Evolutionary conservation across 768 basidiomycete species (phyloP), one percentile per base, ranked within the genome.

Genomic region (Termitomyces sp.): DNA sequence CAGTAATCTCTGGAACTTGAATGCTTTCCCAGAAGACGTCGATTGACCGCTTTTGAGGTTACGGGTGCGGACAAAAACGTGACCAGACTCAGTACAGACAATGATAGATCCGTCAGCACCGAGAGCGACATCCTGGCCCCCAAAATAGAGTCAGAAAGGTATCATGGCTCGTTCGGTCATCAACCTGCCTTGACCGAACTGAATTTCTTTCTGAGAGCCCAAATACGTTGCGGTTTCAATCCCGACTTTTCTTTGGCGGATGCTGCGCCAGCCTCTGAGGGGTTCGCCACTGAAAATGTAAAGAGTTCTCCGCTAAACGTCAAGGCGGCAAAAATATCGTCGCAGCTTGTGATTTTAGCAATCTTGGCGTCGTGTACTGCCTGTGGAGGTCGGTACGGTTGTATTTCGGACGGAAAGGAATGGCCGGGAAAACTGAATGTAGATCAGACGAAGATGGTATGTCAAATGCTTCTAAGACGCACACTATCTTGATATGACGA

Each of bases 81-180:
- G 95, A 0, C 96, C 96, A 4, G 96, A 95, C 62, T 90, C 86
- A 1, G 96, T 98, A 73, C 93, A 97, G 49, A 98, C 81, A 68
- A 97, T 88, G 67, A 97, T 83, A 16, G 89, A 84, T 4, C 95
- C 93, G 63, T 97, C 94, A 1, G 86, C 77, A 20, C 93, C 93
- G 14, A 98, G 77, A 0, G 93, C 94, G 9, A 96, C 89, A 65
- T 98, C 96, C 87, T 89, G 64, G 61, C 36, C 35, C 20, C 20
- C 41, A 43, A 18, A 44, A 56, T 58, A 48, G 44, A 43, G 35
- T 52, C 18, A 56, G 50, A 40, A 44, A 41, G 12, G 26, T 13
- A 56, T 10, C 14, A 59, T 43, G 56, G 36, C 33, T 40, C 57
- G 13, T 56, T 23, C 56, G 51, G 35, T 47, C 32, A 32, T 57